Conservation (phyloP, 257 asterid species). For the Nicotiana knightiana region DNA sequence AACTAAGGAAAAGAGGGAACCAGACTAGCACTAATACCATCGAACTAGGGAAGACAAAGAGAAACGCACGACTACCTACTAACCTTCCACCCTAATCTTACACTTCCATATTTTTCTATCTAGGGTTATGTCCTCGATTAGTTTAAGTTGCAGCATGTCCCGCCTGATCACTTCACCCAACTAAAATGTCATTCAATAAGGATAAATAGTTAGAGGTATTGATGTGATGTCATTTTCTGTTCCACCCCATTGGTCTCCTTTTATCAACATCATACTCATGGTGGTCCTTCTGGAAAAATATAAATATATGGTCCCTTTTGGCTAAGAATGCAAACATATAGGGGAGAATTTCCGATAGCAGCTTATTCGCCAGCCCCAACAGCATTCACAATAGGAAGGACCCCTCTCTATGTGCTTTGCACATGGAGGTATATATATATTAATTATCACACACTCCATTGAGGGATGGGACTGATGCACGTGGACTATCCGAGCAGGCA, state of each 20-base stretch:
- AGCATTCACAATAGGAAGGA: neutral
- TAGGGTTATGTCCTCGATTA: neutral
- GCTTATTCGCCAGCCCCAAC: neutral
- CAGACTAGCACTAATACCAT: too few relatives aligned
- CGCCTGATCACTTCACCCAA: neutral
- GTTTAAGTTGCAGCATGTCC: neutral
- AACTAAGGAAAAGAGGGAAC: too few relatives aligned
- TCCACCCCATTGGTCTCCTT: neutral
- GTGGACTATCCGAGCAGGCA: too few relatives aligned
- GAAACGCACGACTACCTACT: too few relatives aligned
- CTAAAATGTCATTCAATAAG: neutral
- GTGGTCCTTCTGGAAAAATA: neutral
- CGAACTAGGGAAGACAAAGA: too few relatives aligned
- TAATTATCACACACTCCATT: neutral
- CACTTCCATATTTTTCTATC: too few relatives aligned
- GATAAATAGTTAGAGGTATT: neutral
- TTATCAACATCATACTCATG: neutral
- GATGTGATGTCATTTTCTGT: conserved; percentile 6
- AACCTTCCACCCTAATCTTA: too few relatives aligned
- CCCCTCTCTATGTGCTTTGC: conserved; percentile 1
- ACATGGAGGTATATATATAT: neutral
- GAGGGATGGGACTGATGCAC: neutral
- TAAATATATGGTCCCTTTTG: neutral
- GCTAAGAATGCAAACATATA: neutral
- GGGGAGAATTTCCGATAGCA: neutral